Percentiles rank a stretch among this genome's conserved stretches.
Conservation (phyloP, 2,329 filamentous ascomycete species). For the Colletotrichum abscissum region DNA sequence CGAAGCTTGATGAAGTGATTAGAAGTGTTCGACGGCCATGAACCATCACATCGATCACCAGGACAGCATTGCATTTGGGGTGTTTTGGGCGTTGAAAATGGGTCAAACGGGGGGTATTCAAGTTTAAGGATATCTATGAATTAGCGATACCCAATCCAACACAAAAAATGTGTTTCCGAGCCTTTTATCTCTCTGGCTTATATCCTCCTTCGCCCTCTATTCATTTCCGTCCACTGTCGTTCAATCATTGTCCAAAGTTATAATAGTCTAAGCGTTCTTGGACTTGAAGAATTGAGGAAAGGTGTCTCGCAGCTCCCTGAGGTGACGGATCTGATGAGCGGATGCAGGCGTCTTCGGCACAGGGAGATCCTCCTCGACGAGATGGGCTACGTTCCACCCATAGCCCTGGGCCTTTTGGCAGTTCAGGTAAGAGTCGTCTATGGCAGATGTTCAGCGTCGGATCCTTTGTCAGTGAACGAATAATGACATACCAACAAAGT, state of each 20-base stretch:
- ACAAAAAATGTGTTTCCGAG: background rate
- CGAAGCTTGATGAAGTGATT: slow-evolving; percentile 70
- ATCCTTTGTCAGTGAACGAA: background rate
- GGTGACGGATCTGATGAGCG: slow-evolving; percentile 78
- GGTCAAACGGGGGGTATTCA: slow-evolving; percentile 4
- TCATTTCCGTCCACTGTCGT: background rate
- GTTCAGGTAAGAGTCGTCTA: slow-evolving; percentile 90
- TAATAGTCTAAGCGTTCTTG: slow-evolving; percentile 26
- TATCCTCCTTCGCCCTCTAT: background rate
- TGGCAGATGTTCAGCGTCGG: slow-evolving; percentile 5
- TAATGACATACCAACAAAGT: slow-evolving; percentile 85
- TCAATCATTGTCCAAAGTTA: background rate
- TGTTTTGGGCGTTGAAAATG: slow-evolving; percentile 38
- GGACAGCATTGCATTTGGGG: slow-evolving; percentile 40
- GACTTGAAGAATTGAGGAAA: slow-evolving; percentile 91
- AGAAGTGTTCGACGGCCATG: slow-evolving; percentile 68
- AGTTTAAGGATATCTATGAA: slow-evolving; percentile 14
- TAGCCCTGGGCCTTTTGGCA: slow-evolving; percentile 80
- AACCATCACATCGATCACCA: slow-evolving; percentile 36
- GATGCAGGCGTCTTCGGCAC: slow-evolving; percentile 73
- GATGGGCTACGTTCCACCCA: slow-evolving; percentile 88
- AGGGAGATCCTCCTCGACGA: slow-evolving; percentile 81
- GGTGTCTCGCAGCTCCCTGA: slow-evolving; percentile 79
- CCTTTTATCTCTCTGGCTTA: background rate
- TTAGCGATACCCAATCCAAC: slow-evolving; percentile 12